Conservation (phyloP, 2,329 filamentous ascomycete species). For the Fusarium sp. region DNA sequence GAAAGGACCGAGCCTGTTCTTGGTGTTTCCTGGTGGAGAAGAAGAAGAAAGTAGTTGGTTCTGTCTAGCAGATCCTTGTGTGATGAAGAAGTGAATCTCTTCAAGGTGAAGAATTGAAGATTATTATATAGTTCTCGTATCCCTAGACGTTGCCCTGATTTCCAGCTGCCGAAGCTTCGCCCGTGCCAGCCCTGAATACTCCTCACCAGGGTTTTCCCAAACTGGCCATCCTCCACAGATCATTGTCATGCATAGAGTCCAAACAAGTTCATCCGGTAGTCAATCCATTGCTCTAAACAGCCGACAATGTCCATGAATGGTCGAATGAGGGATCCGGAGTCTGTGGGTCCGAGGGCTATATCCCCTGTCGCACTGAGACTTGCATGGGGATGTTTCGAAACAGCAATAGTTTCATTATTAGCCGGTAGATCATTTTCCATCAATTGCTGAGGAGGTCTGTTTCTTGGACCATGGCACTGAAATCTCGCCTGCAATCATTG, state of each 20-base stretch:
- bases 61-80: constrained; percentile 20
- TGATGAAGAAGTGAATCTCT: neutral
- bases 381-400: constrained; percentile 17
- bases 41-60: neutral
- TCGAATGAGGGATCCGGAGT: constrained; percentile 15
- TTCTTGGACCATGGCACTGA: neutral
- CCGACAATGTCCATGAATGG: neutral
- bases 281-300: neutral
- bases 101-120: neutral
- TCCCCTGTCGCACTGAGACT: neutral
- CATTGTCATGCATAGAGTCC: neutral
- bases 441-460: neutral
- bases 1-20: neutral
- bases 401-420: constrained; percentile 15
- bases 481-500: constrained; percentile 4
- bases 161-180: neutral
- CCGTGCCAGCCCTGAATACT: neutral
- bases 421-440: constrained; percentile 7
- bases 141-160: neutral
- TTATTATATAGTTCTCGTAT: neutral
- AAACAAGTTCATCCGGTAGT: neutral
- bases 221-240: neutral
- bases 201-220: neutral
- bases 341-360: constrained; percentile 9
- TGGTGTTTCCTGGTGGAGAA: neutral